Base-by-base conservation (phyloP, 805 yeast genomes). In the Vanderwaltozyma polyspora region DNA sequence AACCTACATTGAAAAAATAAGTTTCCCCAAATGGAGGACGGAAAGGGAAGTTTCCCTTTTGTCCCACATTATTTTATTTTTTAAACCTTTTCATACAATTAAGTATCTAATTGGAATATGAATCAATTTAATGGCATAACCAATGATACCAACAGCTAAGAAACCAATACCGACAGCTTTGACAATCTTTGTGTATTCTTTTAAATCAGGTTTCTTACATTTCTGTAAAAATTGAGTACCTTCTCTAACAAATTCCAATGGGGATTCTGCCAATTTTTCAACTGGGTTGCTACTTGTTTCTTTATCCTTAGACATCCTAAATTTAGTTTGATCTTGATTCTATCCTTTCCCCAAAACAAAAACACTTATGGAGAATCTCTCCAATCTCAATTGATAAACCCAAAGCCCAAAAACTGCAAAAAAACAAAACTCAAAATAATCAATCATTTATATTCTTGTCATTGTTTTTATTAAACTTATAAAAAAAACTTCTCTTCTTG, bases 91-190 rank as follows among this genome's bases (percentile, higher is more conserved):
- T 32, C 29, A 86, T 49, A 86, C 95, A 65, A 87, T 84, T 67
- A 85, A 76, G 66, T 85, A 87, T 70, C 95, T 81, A 67, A 87
- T 85, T 57, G 96, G 96, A 54, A 87, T 87, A 66, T 87, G 96
- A 51, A 87, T 66, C 57, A 89, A 74, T 67, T 89, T 89, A 64
- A 91, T 91, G 54, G 79, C 82, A 66, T 86, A 89, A 38, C 98
- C 98, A 54, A 91, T 93, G 52, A 84, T 80, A 56, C 98, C 98
- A 87, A 89, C 91, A 75, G 89, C 89, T 50, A 89, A 68, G 64
- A 89, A 89, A 48, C 98, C 98, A 44, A 87, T 71, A 52, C 97
- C 97, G 34, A 89, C 97, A 34, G 96, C 96, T 64, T 91, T 81
- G 44, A 91, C 73, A 55, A 89, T 81, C 62, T 80, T 79, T 39